Base-by-base conservation (phyloP, 257 asterid species). In the Striga asiatica region DNA sequence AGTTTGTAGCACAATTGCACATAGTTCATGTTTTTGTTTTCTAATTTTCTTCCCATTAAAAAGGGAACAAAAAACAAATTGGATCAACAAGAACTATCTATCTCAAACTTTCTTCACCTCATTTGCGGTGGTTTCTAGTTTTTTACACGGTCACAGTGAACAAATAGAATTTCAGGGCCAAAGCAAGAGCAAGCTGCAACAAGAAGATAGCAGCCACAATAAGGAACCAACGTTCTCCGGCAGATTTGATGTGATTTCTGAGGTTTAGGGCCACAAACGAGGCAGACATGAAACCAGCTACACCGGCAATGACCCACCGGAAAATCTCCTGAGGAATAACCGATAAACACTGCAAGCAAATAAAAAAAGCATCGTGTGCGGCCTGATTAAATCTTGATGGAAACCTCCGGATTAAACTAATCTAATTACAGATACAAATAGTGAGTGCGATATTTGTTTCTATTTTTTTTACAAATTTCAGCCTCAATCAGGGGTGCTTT, bases 211-310 rank as follows among this genome's bases (percentile, higher is more conserved):
- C 94, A 21, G 88, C 89, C 55, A 91, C 97, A 53, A 92, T 92
- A 59, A 84, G 35, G 71, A 84, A 61, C 97, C 98, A 92, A 51
- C 95, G 80, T 67, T 92, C 98, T 19, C 98, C 98, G 5, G 97
- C 94, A n/a, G 98, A 92, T 45, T 62, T 71, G 5, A 92, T 84
- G 78, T 92, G 98, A 78, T 71, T 82, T 75, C 71, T 75, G 45
- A 92, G 94, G 72, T 92, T 92, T 61, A 88, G 80, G 29, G 95
- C 89, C 14, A 92, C 95, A 54, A 92, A 92, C 9, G 94, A 69
- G 35, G 98, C 98, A 23, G 98, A 91, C 92, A 82, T 81, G 68
- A 87, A 74, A 12, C 98, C 98, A 1, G 96, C 97, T 29, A 91
- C 79, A 50, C 93, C 98, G 16, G 97, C 89, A 7, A 87, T 51